These are phyloP conservation scores for Mycena leptocephala DNA, from an alignment of 768 basidiomycete genomes.

Conservation along the genomic window DNA sequence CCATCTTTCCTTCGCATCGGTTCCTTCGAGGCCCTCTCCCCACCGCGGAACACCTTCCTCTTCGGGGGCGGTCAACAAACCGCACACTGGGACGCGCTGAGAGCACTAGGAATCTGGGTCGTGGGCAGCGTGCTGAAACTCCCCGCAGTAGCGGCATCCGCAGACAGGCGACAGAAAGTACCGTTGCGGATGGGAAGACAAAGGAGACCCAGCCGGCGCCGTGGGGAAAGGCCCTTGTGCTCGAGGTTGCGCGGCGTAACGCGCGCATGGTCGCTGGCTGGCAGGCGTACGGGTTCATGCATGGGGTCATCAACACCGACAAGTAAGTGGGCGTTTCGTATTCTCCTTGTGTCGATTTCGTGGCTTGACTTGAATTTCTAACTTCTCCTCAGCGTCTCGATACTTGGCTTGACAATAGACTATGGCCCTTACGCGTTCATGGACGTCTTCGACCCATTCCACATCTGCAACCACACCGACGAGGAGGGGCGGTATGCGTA, in stretches of 20 bases:
- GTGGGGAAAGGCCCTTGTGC: slow-evolving; percentile 82
- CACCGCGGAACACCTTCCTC: slow-evolving; percentile 75
- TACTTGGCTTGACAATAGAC: slow-evolving; percentile 85
- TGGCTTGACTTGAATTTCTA: slow-evolving; percentile 33
- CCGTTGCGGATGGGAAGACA: slow-evolving; percentile 38
- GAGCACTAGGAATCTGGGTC: slow-evolving; percentile 85
- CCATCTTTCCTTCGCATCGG: slow-evolving; percentile 96
- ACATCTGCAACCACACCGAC: slow-evolving; percentile 95
- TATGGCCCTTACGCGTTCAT: slow-evolving; percentile 95
- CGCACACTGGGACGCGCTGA: slow-evolving; percentile 82
- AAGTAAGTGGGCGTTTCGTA: slow-evolving; percentile 68
- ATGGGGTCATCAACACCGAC: slow-evolving; percentile 98
- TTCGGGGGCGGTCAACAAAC: slow-evolving; percentile 86
- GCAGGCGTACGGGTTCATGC: slow-evolving; percentile 97
- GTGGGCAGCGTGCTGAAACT: slow-evolving; percentile 71
- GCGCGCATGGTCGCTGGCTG: slow-evolving; percentile 95
- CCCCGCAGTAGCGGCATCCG: not conserved
- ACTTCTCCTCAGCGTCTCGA: slow-evolving; percentile 69
- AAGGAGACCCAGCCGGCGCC: slow-evolving; percentile 60
- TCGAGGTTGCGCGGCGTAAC: slow-evolving; percentile 88
- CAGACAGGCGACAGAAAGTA: not conserved
- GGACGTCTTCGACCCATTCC: slow-evolving; percentile 90
- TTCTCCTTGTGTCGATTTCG: not conserved
- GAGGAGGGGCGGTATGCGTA: slow-evolving; percentile 86
- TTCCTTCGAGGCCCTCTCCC: slow-evolving; percentile 89